A percentile compares a stretch with the other conserved stretches of the same genome.
These are phyloP conservation scores for Lecanicillium sp. DNA, from an alignment of 2,329 filamentous ascomycete genomes.

Conservation along the genomic window DNA sequence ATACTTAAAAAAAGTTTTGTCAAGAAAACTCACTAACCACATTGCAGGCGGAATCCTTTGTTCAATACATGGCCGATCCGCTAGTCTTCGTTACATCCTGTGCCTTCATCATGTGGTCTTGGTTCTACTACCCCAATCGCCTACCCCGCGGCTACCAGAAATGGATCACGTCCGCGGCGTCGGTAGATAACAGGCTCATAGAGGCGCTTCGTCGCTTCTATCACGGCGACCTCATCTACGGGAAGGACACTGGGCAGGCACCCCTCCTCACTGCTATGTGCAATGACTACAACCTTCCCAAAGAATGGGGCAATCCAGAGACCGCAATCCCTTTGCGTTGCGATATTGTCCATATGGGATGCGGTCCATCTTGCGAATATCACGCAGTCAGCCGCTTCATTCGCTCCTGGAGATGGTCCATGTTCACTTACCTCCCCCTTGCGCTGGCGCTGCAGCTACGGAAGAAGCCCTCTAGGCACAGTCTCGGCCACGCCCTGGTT, in stretches of 20 bases:
- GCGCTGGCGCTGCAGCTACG: conserved; percentile 56
- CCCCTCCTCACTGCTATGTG: conserved; percentile 64
- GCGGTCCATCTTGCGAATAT: conserved; percentile 63
- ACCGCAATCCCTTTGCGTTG: conserved; percentile 67
- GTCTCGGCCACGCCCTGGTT: conserved; percentile 43
- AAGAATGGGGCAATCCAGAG: conserved; percentile 62
- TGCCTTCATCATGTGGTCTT: conserved; percentile 79
- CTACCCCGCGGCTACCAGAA: conserved; percentile 68
- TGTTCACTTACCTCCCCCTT: conserved; percentile 69
- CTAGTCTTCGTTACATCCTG: conserved; percentile 63
- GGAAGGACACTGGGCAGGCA: conserved; percentile 62
- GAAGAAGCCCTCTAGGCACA: conserved; percentile 27
- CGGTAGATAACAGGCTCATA: conserved; percentile 66
- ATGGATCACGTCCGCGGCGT: conserved; percentile 73
- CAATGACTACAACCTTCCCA: conserved; percentile 58
- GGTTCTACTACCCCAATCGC: conserved; percentile 67
- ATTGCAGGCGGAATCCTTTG: conserved; percentile 20
- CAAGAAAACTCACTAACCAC: conserved; percentile 4
- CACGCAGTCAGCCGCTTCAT: conserved; percentile 62
- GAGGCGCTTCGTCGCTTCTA: conserved; percentile 62
- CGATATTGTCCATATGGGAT: conserved; percentile 75
- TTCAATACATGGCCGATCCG: conserved; percentile 47
- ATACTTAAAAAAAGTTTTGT: not conserved
- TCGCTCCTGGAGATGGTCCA: conserved; percentile 64
- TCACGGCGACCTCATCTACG: conserved; percentile 59